phyloP scores from a whole-genome alignment of 23 red algal genomes.

The Gracilaria gracilis region DNA sequence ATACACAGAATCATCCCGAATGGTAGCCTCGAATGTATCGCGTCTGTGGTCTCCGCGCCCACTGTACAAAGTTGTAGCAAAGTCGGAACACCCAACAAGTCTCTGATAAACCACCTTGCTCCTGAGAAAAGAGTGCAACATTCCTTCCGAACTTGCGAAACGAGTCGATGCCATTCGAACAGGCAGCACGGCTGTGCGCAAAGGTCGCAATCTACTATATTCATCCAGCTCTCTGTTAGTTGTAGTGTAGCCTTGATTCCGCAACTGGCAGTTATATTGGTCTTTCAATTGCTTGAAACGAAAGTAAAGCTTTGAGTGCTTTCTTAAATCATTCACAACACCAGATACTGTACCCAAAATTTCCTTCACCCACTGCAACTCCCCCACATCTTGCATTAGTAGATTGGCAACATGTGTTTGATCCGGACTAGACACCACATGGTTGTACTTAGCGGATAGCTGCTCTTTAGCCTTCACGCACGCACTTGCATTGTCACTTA shows the following conservation, averaged over 20 bases:
- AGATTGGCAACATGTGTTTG: neutral
- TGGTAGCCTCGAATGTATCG: too few relatives aligned
- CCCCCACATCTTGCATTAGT: neutral
- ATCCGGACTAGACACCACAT: neutral
- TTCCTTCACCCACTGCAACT: neutral
- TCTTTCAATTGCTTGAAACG: neutral
- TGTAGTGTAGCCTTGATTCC: too few relatives aligned
- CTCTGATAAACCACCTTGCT: neutral
- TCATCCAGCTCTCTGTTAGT: too few relatives aligned
- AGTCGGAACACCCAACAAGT: too few relatives aligned
- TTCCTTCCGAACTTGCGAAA: neutral
- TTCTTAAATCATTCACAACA: neutral
- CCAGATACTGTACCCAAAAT: neutral
- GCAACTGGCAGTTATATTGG: neutral
- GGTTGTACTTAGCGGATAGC: neutral
- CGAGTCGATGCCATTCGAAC: neutral
- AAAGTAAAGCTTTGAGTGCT: constrained; percentile 4
- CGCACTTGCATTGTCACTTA: neutral
- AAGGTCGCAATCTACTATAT: neutral
- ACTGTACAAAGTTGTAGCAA: too few relatives aligned
- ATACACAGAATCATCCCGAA: too few relatives aligned
- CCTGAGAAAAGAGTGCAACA: constrained; percentile 5
- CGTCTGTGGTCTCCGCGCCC: too few relatives aligned
- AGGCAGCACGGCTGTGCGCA: neutral
- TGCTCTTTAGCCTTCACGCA: constrained; percentile 1